Evolutionary conservation across 176 grass and related monocot species (phyloP).

Genomic region (Tillandsia leiboldiana): DNA sequence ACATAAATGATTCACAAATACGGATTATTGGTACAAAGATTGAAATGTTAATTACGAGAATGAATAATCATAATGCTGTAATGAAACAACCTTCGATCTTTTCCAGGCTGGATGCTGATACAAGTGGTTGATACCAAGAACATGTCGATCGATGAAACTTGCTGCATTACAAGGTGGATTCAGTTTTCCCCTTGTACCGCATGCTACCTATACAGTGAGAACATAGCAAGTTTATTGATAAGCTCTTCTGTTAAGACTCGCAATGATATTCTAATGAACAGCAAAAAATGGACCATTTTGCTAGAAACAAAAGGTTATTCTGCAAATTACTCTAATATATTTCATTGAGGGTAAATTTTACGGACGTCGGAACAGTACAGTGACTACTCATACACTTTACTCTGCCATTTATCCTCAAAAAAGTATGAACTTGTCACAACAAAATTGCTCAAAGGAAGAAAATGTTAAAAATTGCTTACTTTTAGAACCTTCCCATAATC

Average conservation of each 20-base stretch:
- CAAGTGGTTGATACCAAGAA: conserved; percentile 83
- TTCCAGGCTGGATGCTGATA: conserved; percentile 80
- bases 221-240: conserved; percentile 7
- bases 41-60: background rate
- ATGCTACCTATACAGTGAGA: conserved; percentile 49
- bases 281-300: background rate
- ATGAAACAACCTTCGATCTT: conserved; percentile 51
- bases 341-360: too few species aligned
- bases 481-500: conserved; percentile 53
- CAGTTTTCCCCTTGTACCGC: conserved; percentile 66
- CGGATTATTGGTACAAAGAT: background rate
- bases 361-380: background rate
- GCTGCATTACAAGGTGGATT: conserved; percentile 87
- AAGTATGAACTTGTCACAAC: too few species aligned
- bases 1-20: background rate
- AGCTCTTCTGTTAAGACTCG: background rate
- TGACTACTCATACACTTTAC: background rate
- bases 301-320: background rate
- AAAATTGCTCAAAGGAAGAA: too few species aligned
- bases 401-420: too few species aligned
- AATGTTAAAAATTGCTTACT: conserved; percentile 17
- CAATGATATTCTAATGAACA: background rate
- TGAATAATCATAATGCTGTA: conserved; percentile 4
- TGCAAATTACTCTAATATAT: background rate
- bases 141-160: conserved; percentile 62